Percentiles rank a stretch among this genome's conserved stretches.
Evolutionary conservation across 495 filamentous ascomycete genomes (phyloP).

Genomic region (Xylona heveae): DNA sequence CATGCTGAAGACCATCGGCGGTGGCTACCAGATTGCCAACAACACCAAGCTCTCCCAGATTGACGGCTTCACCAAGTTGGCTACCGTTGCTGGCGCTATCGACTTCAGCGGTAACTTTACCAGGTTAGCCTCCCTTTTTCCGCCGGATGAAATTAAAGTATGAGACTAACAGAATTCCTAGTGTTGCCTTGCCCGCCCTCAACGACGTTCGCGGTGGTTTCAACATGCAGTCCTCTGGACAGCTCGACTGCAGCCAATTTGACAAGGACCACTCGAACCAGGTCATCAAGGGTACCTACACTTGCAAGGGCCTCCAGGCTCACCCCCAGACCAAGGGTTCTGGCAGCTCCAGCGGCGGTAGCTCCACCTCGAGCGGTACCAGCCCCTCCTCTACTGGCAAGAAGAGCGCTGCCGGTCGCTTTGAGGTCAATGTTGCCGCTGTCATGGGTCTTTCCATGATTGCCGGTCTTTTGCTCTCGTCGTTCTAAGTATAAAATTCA

Average conservation of each 20-base stretch:
- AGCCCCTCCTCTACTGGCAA: slow-evolving; percentile 13
- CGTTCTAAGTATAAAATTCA: no score
- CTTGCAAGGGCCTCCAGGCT: slow-evolving; percentile 24
- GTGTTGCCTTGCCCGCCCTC: slow-evolving; percentile 46
- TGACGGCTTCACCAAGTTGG: slow-evolving; percentile 40
- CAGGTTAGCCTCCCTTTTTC: slow-evolving; percentile 59
- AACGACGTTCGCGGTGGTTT: slow-evolving; percentile 66
- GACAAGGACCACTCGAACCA: slow-evolving; percentile 17
- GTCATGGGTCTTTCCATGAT: slow-evolving; percentile 15
- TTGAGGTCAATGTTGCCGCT: slow-evolving; percentile 19
- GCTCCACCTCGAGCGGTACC: slow-evolving; percentile 10
- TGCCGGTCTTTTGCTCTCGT: slow-evolving; percentile 18
- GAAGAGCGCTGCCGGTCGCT: slow-evolving; percentile 19
- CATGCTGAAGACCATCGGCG: slow-evolving; percentile 41
- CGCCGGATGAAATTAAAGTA: no score
- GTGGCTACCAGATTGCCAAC: slow-evolving; percentile 67
- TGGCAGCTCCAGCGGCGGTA: slow-evolving; percentile 12
- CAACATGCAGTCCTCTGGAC: slow-evolving; percentile 55
- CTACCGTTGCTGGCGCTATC: slow-evolving; percentile 61
- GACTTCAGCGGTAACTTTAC: slow-evolving; percentile 75
- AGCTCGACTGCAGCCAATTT: slow-evolving; percentile 35
- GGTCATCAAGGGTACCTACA: slow-evolving; percentile 39
- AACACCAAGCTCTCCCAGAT: slow-evolving; percentile 52
- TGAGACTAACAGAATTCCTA: no score
- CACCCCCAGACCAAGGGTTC: slow-evolving; percentile 19